phyloP scores from a whole-genome alignment of 441 rosid genomes.

The Cnidoscolus chayamansa region DNA sequence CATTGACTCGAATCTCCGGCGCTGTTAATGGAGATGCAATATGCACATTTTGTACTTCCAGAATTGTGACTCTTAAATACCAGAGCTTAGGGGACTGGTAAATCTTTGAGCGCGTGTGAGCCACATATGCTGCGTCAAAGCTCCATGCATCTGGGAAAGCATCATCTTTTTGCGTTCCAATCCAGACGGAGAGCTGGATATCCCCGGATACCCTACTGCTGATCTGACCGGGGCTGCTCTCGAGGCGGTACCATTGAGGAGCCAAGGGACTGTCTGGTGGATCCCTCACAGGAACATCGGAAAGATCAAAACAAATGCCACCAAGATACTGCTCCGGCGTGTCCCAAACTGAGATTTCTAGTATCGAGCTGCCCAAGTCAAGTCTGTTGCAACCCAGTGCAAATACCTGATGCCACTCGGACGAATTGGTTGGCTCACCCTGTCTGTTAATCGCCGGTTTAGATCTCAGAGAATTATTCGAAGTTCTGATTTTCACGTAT shows the following conservation, averaged over 20 bases:
- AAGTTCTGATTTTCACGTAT: conserved; percentile 55
- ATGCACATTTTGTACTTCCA: conserved; percentile 83
- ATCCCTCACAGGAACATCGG: conserved; percentile 74
- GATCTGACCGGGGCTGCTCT: conserved; percentile 47
- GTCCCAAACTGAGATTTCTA: conserved; percentile 92
- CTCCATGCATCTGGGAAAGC: conserved; percentile 91
- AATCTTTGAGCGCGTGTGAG: conserved; percentile 85
- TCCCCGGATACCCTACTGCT: conserved; percentile 59
- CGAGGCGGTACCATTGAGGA: conserved; percentile 84
- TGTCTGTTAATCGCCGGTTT: conserved; percentile 55
- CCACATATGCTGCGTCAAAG: conserved; percentile 75
- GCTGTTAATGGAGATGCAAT: conserved; percentile 73
- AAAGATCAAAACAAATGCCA: conserved; percentile 79
- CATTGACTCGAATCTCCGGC: conserved; percentile 79
- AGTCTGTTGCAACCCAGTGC: conserved; percentile 53
- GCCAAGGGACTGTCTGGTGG: conserved; percentile 90
- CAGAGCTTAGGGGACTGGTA: conserved; percentile 93
- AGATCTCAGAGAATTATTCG: conserved; percentile 41
- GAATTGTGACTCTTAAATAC: conserved; percentile 76
- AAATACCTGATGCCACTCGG: conserved; percentile 79
- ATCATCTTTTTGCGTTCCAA: conserved; percentile 86
- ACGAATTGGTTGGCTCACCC: conserved; percentile 52
- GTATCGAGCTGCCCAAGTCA: conserved; percentile 47
- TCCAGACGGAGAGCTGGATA: conserved; percentile 89
- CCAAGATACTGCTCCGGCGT: conserved; percentile 71